These are phyloP conservation scores for Tausonia pullulans DNA, from an alignment of 1,284 basidiomycete species.

Conservation along the genomic window DNA sequence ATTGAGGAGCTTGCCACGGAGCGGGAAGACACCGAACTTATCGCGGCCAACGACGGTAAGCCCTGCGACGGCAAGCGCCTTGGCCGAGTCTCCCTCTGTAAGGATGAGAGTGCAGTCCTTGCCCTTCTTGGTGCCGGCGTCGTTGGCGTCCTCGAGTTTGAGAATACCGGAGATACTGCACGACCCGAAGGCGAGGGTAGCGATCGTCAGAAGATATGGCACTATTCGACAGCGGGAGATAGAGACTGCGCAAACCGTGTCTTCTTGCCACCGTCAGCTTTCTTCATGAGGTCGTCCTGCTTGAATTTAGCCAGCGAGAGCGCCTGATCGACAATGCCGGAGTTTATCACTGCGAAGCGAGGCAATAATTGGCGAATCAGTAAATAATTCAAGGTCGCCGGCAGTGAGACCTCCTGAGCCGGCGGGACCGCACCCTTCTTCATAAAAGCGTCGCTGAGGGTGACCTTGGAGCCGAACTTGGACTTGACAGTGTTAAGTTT, in stretches of 20 bases:
- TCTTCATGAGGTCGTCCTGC: constrained; percentile 91
- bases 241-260: constrained; percentile 47
- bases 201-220: background rate
- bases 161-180: constrained; percentile 73
- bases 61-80: constrained; percentile 88
- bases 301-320: constrained; percentile 94
- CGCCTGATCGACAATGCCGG: constrained; percentile 83
- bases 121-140: constrained; percentile 76
- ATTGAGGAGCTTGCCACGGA: constrained; percentile 93
- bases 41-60: constrained; percentile 91
- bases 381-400: background rate
- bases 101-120: constrained; percentile 87
- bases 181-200: constrained; percentile 31
- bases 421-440: constrained; percentile 64
- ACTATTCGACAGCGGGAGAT: background rate
- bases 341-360: constrained; percentile 60
- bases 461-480: constrained; percentile 83
- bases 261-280: constrained; percentile 90
- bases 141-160: constrained; percentile 95
- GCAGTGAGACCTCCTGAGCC: background rate
- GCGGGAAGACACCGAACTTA: constrained; percentile 93
- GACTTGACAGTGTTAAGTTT: constrained; percentile 75
- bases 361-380: background rate
- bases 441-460: constrained; percentile 84
- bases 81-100: constrained; percentile 99